These are phyloP conservation scores for Begonia fuchsioides DNA, from an alignment of 306 rosid species.

Conservation along the genomic window DNA sequence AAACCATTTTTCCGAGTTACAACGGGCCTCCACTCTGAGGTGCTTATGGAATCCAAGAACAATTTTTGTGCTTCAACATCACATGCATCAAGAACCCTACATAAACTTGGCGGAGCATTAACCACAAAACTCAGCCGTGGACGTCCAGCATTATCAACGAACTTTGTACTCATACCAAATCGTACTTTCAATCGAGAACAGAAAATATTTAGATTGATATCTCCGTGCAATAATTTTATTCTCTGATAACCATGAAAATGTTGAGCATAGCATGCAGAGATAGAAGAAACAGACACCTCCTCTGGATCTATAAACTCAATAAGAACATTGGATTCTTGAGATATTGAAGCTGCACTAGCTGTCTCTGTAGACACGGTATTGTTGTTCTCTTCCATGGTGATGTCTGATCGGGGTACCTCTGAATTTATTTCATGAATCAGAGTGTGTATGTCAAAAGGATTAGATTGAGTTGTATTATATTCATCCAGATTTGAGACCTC, in stretches of 20 bases:
- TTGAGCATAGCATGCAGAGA: slow-evolving; percentile 42
- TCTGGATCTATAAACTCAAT: slow-evolving; percentile 36
- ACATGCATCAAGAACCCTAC: slow-evolving; percentile 65
- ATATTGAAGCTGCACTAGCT: slow-evolving; percentile 24
- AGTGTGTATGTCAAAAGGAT: slow-evolving; percentile 27
- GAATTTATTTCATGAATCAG: slow-evolving; percentile 22
- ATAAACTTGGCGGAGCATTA: slow-evolving; percentile 45
- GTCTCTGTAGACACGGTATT: slow-evolving; percentile 18
- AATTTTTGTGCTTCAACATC: slow-evolving; percentile 40
- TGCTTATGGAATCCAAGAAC: slow-evolving; percentile 41
- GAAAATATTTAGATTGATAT: slow-evolving; percentile 44
- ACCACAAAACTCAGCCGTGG: slow-evolving; percentile 63
- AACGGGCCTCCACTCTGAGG: slow-evolving; percentile 67
- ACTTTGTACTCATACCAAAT: slow-evolving; percentile 68
- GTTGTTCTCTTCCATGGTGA: slow-evolving; percentile 27
- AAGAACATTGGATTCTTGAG: slow-evolving; percentile 15
- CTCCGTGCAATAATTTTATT: slow-evolving; percentile 52
- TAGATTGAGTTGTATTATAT: slow-evolving; percentile 14
- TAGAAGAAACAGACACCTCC: slow-evolving; percentile 36
- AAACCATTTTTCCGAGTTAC: slow-evolving; percentile 59
- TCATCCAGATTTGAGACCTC: slow-evolving; percentile 13
- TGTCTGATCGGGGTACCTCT: slow-evolving; percentile 23
- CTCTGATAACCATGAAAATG: slow-evolving; percentile 39
- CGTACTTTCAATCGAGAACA: slow-evolving; percentile 59
- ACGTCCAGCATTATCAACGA: slow-evolving; percentile 54